Percentiles rank a stretch among this genome's conserved stretches.
Evolutionary conservation across 2,329 filamentous ascomycete species (phyloP).

Genomic region (Cucurbitaria berberidis): DNA sequence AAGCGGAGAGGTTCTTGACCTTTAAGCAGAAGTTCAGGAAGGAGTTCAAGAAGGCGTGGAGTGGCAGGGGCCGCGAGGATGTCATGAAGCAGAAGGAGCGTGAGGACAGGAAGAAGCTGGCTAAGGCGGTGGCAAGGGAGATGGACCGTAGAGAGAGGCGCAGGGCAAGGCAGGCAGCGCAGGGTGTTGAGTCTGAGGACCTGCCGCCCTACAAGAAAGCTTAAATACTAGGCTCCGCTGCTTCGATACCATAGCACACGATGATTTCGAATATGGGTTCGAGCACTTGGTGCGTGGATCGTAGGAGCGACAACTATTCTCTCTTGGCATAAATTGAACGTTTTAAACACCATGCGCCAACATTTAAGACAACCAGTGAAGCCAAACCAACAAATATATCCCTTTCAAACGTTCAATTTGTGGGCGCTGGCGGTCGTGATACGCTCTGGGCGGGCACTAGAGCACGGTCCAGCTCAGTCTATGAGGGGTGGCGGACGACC

Average conservation of each 20-base stretch:
- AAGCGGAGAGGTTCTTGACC: constrained; percentile 32
- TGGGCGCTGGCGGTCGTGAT: background rate
- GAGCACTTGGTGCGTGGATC: background rate
- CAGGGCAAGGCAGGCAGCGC: constrained; percentile 29
- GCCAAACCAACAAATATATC: no score
- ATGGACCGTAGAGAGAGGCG: constrained; percentile 35
- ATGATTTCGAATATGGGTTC: background rate
- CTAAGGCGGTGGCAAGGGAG: constrained; percentile 40
- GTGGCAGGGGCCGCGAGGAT: constrained; percentile 33
- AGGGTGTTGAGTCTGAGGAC: constrained; percentile 21
- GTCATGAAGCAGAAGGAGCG: constrained; percentile 38
- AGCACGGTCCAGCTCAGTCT: background rate
- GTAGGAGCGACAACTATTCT: constrained; percentile 4
- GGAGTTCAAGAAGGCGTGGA: constrained; percentile 40
- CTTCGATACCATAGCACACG: background rate
- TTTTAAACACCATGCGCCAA: background rate
- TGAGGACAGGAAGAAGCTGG: constrained; percentile 40
- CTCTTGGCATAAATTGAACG: constrained; percentile 12
- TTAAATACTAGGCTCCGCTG: constrained; percentile 5
- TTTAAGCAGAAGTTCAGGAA: constrained; percentile 42
- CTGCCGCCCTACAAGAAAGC: constrained; percentile 35
- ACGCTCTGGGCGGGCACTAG: background rate
- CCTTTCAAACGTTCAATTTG: background rate
- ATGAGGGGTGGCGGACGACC: no score
- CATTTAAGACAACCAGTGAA: no score